Evolutionary conservation across 306 rosid genomes (phyloP).

Genomic region (Hippophae tibetana): DNA sequence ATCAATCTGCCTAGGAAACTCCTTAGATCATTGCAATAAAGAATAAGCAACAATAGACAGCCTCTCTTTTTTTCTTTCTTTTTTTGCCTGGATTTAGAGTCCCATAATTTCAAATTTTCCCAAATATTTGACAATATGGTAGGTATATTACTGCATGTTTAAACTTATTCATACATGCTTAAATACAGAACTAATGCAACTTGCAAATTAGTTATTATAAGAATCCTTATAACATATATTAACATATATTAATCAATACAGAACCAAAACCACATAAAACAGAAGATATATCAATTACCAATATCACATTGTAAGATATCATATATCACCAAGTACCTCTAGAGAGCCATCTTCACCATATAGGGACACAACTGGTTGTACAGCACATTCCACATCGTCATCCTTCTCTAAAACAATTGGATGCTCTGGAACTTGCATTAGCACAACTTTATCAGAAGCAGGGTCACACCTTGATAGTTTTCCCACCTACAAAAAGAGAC

Average conservation of each 20-base stretch:
- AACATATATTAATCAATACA: too few relatives aligned
- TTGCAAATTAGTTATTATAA: too few relatives aligned
- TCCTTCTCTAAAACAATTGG: slow-evolving; percentile 53
- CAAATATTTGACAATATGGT: too few relatives aligned
- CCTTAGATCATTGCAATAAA: slow-evolving; percentile 20
- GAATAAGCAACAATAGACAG: slow-evolving; percentile 5
- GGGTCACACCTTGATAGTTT: slow-evolving; percentile 44
- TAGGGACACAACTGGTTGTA: slow-evolving; percentile 36
- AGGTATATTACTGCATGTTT: too few relatives aligned
- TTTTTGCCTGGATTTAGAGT: too few relatives aligned
- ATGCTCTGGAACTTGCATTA: slow-evolving; percentile 57
- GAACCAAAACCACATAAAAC: too few relatives aligned
- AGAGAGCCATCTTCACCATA: slow-evolving; percentile 82
- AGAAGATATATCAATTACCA: neutral
- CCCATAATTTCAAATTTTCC: too few relatives aligned
- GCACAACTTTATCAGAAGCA: slow-evolving; percentile 40
- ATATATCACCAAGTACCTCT: slow-evolving; percentile 40
- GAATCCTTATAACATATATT: too few relatives aligned
- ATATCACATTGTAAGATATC: neutral
- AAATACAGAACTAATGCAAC: too few relatives aligned
- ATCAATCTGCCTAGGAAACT: slow-evolving; percentile 32
- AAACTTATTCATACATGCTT: too few relatives aligned
- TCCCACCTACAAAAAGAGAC: slow-evolving; percentile 57
- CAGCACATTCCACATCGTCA: slow-evolving; percentile 38
- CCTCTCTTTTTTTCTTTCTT: neutral